Evolutionary conservation across 805 yeast genomes (phyloP).

Genomic region (Dipodascus geniculatus): DNA sequence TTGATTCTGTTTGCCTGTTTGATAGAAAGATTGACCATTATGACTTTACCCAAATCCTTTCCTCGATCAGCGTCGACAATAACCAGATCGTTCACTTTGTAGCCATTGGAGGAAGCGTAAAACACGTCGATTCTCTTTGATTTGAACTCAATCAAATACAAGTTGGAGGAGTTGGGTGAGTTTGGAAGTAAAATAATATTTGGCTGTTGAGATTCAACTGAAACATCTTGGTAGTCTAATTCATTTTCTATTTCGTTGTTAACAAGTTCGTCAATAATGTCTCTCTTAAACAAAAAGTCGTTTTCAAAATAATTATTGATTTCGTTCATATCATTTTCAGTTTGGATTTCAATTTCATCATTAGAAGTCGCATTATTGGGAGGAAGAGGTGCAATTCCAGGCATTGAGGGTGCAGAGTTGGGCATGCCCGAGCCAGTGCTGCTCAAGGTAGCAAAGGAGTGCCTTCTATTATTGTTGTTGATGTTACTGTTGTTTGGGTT

Average conservation of each 20-base stretch:
- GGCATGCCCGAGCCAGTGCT: background rate
- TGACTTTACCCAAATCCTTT: conserved; percentile 59
- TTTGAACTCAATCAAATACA: conserved; percentile 64
- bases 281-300: background rate
- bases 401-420: background rate
- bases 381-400: background rate
- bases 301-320: background rate
- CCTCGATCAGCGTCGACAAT: conserved; percentile 82
- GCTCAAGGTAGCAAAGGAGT: background rate
- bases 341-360: background rate
- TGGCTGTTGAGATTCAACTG: background rate
- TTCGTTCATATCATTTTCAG: background rate
- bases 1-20: conserved; percentile 62
- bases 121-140: conserved; percentile 72
- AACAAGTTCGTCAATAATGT: background rate
- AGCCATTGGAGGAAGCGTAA: conserved; percentile 28
- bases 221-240: background rate
- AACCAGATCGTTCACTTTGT: conserved; percentile 53
- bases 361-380: background rate
- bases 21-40: conserved; percentile 41
- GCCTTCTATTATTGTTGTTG: background rate
- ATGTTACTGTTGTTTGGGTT: background rate
- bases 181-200: background rate
- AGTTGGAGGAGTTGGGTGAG: conserved; percentile 17
- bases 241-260: background rate